Evolutionary conservation across 345 rosid genomes (phyloP), one percentile per base, ranked within the genome.

Genomic region (Clausena lansium): DNA sequence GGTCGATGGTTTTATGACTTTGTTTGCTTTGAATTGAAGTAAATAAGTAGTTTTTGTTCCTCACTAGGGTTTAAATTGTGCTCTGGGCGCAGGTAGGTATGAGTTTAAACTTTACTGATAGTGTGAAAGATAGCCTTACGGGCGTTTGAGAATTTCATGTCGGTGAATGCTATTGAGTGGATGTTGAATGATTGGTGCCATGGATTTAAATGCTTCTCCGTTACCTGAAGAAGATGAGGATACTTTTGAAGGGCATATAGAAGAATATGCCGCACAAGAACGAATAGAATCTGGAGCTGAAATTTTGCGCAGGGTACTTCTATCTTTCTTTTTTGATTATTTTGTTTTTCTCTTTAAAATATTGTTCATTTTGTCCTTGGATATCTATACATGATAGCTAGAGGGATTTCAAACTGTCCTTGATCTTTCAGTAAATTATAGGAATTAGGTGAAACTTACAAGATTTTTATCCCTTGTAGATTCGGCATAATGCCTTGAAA

Each of bases 191-290:
- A 87, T 85, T 83, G 89, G 89, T 79, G 83, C 89, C 66, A 91
- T 93, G 97, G 97, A 93, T 81, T 75, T 93, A 52, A 93, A 93
- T 87, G 95, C 83, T 77, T 86, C 89, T 9, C 91, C 97, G 2
- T 77, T 87, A 76, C 97, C 97, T 32, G 97, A 93, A 79, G 95
- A 90, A 38, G 94, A 91, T 14, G 97, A 93, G 9, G 97, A 91
- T 67, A 85, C 77, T 24, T 89, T 81, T 52, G 93, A 85, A 35
- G 67, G 88, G 45, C 90, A 70, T 76, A 47, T 80, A 45, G 91
- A 84, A 72, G 84, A 88, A 47, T 88, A 77, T 73, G 74, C 80
- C 0, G 81, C 85, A 2, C 86, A 86, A 78, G 98, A 90, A 38
- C 92, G 88, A 33, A 58, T 62, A 10, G 96, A 88, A 76, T 85